Base-by-base conservation (phyloP, 345 rosid genomes). In the Viola odorata region DNA sequence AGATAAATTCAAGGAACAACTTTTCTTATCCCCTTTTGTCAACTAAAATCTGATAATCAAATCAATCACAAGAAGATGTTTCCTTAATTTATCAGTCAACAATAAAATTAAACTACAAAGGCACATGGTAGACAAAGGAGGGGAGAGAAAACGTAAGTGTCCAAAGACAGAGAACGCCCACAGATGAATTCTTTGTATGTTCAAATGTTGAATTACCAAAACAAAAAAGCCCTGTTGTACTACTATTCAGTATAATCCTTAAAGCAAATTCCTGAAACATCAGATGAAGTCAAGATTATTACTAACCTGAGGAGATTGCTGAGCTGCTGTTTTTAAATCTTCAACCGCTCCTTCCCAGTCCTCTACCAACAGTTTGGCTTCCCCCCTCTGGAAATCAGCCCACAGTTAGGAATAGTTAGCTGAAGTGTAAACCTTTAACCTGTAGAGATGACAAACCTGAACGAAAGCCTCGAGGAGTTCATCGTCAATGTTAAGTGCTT, bases 341-440 rank as follows among this genome's bases (percentile, higher is more conserved):
- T 80, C 87, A 57, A 95, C 89, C 40, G 99, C 99, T 70, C 99
- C 99, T 84, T 91, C 97, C 92, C 92, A 95, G 64, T 95, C 97
- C 80, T 95, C 99, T 3, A 75, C 75, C 73, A 95, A 75, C 59
- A 91, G 81, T 84, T 88, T 91, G 70, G 99, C 97, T 81, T 95
- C 95, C 63, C 96, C 99, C 63, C 96, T 84, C 99, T 94, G 68
- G 8, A 12, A 53, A 12, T 6, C 23, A 52, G 50, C 12, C 48
- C 11, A 42, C 11, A 42, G 5, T 15, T 52, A 74, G 47, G 32
- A 56, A 55, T 36, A 70, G 47, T 52, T 41, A 32, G 14, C 41
- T 0, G 38, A 13, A 64, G 23, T 48, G 12, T 44, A 44, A 0
- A 44, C 47, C 47, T 32, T 23, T 9, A 12, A 17, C 51, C 23